A percentile compares a stretch with the other conserved stretches of the same genome.
phyloP scores from a whole-genome alignment of 2,329 filamentous ascomycete species.

The Ophiocordyceps camponoti-rufipedis region DNA sequence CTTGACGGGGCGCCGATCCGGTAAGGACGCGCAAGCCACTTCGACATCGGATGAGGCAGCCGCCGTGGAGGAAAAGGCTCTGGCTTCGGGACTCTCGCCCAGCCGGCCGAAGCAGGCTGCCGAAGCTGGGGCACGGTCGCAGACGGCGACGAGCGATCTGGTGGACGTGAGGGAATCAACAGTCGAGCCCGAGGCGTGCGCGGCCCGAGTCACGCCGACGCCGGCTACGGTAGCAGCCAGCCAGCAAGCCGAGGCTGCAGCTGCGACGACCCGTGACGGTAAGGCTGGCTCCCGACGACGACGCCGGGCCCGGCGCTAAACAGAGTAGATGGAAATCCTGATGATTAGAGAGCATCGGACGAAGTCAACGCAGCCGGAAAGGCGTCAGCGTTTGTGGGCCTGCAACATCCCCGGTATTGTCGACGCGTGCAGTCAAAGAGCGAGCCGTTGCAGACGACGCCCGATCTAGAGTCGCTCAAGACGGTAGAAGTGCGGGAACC shows the following conservation, averaged over 20 bases:
- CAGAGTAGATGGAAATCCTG: constrained; percentile 5
- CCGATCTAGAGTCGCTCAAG: constrained; percentile 5
- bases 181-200: constrained; percentile 1
- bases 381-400: constrained; percentile 5
- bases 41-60: not conserved
- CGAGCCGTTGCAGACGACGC: constrained; percentile 17
- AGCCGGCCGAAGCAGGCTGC: constrained; percentile 9
- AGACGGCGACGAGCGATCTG: not conserved
- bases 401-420: constrained; percentile 20
- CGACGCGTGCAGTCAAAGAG: constrained; percentile 29
- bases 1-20: not conserved
- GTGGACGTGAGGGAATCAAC: constrained; percentile 6
- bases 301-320: constrained; percentile 2
- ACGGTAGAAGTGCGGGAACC: not conserved
- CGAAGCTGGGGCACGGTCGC: not conserved
- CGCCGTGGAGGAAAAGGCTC: not conserved
- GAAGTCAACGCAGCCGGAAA: constrained; percentile 4
- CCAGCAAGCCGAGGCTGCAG: not conserved
- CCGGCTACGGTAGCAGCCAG: not conserved
- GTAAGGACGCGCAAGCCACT: not conserved
- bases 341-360: constrained; percentile 7
- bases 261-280: constrained; percentile 2
- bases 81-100: not conserved
- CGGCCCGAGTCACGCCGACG: not conserved
- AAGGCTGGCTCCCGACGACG: constrained; percentile 1